Percentiles rank a stretch among this genome's conserved stretches.
phyloP scores from a whole-genome alignment of 352 stramenopile genomes.

The Phytophthora boehmeriae region DNA sequence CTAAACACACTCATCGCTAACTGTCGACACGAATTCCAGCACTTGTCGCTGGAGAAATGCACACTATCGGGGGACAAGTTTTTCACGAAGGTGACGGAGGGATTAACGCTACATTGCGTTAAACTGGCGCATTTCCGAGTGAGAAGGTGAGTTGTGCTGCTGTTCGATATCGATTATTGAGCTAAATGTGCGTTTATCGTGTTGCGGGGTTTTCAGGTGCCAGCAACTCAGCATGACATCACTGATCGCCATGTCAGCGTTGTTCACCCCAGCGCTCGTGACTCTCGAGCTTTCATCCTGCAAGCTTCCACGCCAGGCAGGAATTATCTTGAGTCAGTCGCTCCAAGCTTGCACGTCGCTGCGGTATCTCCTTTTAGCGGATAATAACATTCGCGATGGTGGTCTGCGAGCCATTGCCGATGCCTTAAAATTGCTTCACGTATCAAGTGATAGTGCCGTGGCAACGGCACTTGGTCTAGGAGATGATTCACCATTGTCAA shows the following conservation, averaged over 20 bases:
- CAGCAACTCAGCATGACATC: constrained; percentile 64
- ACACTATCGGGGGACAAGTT: constrained; percentile 45
- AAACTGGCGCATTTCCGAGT: constrained; percentile 33
- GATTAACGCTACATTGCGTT: constrained; percentile 26
- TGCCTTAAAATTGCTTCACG: constrained; percentile 35
- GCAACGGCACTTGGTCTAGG: constrained; percentile 1
- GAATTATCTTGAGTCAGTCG: constrained; percentile 66
- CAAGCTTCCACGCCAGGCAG: constrained; percentile 55
- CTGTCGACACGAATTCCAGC: constrained; percentile 25
- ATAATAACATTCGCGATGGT: constrained; percentile 65
- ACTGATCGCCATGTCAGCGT: constrained; percentile 48
- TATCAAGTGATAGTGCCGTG: constrained; percentile 11
- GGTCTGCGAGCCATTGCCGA: constrained; percentile 57
- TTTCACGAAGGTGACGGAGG: constrained; percentile 32
- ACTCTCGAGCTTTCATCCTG: constrained; percentile 58
- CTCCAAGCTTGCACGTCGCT: constrained; percentile 41
- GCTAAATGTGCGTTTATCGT: background rate
- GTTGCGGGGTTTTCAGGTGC: constrained; percentile 27
- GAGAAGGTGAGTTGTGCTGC: constrained; percentile 25
- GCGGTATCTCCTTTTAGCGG: constrained; percentile 39
- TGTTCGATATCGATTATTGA: background rate
- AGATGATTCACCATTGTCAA: background rate
- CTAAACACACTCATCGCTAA: constrained; percentile 39
- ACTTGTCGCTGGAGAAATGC: constrained; percentile 47
- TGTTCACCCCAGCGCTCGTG: constrained; percentile 41